These are phyloP conservation scores for Phytophthora tentaculata DNA, from an alignment of 352 stramenopile genomes.

Conservation along the genomic window DNA sequence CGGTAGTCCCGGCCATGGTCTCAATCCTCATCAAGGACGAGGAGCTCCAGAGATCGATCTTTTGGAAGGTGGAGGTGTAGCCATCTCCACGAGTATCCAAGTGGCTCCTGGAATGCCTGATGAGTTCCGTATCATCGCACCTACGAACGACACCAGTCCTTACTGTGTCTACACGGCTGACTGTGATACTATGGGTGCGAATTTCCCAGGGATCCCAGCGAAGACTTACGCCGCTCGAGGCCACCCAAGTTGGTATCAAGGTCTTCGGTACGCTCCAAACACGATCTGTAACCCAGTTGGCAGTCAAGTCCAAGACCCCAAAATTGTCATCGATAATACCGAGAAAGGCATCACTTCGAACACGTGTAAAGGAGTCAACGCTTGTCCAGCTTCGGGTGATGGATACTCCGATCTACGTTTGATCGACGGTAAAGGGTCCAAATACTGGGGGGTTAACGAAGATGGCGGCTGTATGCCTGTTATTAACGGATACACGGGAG, in stretches of 20 bases:
- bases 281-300: slow-evolving; percentile 32
- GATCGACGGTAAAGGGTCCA: slow-evolving; percentile 45
- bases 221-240: slow-evolving; percentile 43
- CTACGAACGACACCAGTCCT: slow-evolving; percentile 26
- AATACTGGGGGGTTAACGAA: slow-evolving; percentile 67
- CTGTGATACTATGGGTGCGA: slow-evolving; percentile 55
- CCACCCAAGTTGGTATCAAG: slow-evolving; percentile 62
- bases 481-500: slow-evolving; percentile 58
- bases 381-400: slow-evolving; percentile 56
- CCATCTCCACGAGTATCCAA: slow-evolving; percentile 91
- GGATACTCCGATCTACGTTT: slow-evolving; percentile 43
- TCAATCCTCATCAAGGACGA: slow-evolving; percentile 85
- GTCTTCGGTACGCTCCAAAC: slow-evolving; percentile 63
- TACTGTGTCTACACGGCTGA: slow-evolving; percentile 51
- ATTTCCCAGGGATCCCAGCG: slow-evolving; percentile 52
- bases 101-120: slow-evolving; percentile 75
- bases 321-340: slow-evolving; percentile 38
- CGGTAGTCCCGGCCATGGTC: slow-evolving; percentile 85
- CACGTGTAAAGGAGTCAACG: slow-evolving; percentile 48
- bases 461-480: slow-evolving; percentile 54
- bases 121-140: slow-evolving; percentile 52
- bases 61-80: slow-evolving; percentile 79
- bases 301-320: slow-evolving; percentile 38
- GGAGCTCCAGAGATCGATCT: slow-evolving; percentile 96
- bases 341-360: slow-evolving; percentile 53